Evolutionary conservation across 2,329 filamentous ascomycete species (phyloP), one percentile per base, ranked within the genome.

Genomic region (Aspergillus piperis): DNA sequence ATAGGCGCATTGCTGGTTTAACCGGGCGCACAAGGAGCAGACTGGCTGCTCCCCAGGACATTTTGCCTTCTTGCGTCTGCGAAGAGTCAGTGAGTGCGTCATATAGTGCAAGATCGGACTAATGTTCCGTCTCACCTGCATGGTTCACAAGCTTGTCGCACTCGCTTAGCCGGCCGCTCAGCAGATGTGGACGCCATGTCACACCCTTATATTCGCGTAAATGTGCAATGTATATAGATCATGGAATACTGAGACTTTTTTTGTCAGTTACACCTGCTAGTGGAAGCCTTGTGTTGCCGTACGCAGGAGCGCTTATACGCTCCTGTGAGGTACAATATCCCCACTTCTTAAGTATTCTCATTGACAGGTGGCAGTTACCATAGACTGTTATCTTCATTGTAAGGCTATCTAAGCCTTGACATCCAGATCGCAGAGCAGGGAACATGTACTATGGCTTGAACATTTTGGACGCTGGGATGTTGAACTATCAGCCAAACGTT

Each of bases 1-100:
- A 66, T 83, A 83, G 13, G 74, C 69, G 62, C 82, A 84, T 61
- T 67, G 68, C 65, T 83, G 81, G 5, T 77, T 74, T 30, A 83
- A 71, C n/a, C 82, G 76, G 32, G 76, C 72, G 69, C 82, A 84
- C 54, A 81, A 76, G 2, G 81, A 82, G 65, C 82, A 84, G 0
- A 74, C 65, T 0, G 82, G 82, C 58, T 80, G 77, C 64, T 83
- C 81, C 8, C 82, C 82, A 1, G 81, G 80, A 61, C 82, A 84
- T 70, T 78, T 78, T 30, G 80, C 78, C 67, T 84, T 84, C 68
- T 83, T 84, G 44, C 81, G 76, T 59, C 81, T 83, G 57, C 3
- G 47, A 48, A 44, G 8, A 21, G 23, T 69, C 49, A 69, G 55
- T 51, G 15, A 27, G 13, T 47, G 23, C 27, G 17, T 59, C 39